Evolutionary conservation across 2,329 filamentous ascomycete genomes (phyloP), one percentile per base, ranked within the genome.

Genomic region (Beauveria sp.): DNA sequence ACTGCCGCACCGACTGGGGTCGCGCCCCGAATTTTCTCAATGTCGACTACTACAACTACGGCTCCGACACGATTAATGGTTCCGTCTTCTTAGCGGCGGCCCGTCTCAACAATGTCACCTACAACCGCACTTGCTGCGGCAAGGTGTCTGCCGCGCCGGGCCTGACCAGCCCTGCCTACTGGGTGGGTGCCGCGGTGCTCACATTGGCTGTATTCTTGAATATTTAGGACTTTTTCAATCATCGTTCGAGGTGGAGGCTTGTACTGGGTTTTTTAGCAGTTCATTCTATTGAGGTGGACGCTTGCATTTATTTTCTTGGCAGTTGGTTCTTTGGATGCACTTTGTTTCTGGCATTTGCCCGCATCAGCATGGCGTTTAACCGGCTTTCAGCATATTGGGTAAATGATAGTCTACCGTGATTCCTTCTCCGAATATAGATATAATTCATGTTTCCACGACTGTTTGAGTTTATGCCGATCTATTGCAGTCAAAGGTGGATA

Each of bases 31-130:
- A 88, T 69, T 86, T 92, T 69, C 78, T 96, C 55, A 86, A 95
- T 60, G 90, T 95, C 28, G 91, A 96, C 72, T 95, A 91, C 73
- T 96, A 95, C 75, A 91, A 95, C 72, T 79, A 80, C 64, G 89
- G 89, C 34, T 45, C 46, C 49, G 14, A 51, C 34, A 79, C 76
- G 42, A 82, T 73, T 38, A 80, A 76, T 3, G 91, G 91, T 2
- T 89, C 88, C 3, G 90, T 95, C 10, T 96, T 96, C 69, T 81
- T 88, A 69, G 87, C 88, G 7, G 88, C 87, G 1, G 88, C 88
- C 0, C 72, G 79, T 60, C 81, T 84, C 63, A 93, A 93, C 73
- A 86, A 88, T 63, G 88, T 93, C 61, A 88, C 83, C 0, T 93
- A 91, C 68, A 80, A 81, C 38, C 52, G 65, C 38, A 66, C 74